Base-by-base conservation (phyloP, 179 eudicot genomes). In the Carnegiea gigantea region DNA sequence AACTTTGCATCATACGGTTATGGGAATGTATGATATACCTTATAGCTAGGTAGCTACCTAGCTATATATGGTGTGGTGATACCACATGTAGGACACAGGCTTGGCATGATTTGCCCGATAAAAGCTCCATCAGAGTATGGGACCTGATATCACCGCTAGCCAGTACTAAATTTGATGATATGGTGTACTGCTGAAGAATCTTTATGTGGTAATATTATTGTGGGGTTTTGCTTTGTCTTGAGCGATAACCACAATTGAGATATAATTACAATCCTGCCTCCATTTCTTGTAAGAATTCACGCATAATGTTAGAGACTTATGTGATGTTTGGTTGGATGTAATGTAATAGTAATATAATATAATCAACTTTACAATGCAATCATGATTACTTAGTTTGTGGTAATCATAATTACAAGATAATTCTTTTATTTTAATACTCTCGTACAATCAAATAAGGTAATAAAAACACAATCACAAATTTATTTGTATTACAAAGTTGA, bases 181-280 rank as follows among this genome's bases (percentile, higher is more conserved):
- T 36, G 48, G 30, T 33, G 26, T 4, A 51, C 68, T 26, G 11
- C 4, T 0, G 9, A 36, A 13, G 67, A 76, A 76, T 13, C 74
- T 75, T 73, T 78, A 83, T 75, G 79, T 79, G 82, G 78, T 48
- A 78, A 83, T 84, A 80, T 76, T 60, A 28, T 70, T 36, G 28
- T 28, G 18, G 73, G 62, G n/a, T 33, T 70, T 18, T 9, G 21
- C 73, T 70, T 40, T 70, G 73, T 70, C 46, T 67, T 67, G 21
- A 18, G 20, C 73, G 73, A 70, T 70, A 36, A 4, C 2, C 36
- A 33, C 2, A 33, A 33, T 33, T 33, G 36, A 33, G 36, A 33
- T 33, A 33, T 33, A 33, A 33, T 33, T 33, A 33, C 36, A 33
- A 33, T 1, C 3, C 36, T 33, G 36, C 36, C 36, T 33, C 3